phyloP scores from a whole-genome alignment of 1,284 basidiomycete genomes.

The Rhizoctonia solani region DNA sequence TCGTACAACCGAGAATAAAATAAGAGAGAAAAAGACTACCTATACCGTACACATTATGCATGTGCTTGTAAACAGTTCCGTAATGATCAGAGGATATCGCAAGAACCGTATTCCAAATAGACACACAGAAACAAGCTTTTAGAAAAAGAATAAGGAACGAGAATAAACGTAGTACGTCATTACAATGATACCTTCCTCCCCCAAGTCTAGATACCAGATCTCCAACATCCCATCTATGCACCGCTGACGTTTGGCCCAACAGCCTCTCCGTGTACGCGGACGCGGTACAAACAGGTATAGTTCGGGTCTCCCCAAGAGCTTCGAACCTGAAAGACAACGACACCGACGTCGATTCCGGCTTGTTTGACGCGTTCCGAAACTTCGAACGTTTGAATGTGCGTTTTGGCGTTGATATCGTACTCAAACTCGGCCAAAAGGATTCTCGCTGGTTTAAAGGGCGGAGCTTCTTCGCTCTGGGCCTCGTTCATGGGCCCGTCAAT shows the following conservation, averaged over 20 bases:
- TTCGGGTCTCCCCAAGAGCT: slow-evolving; percentile 86
- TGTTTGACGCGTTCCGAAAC: slow-evolving; percentile 67
- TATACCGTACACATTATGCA: slow-evolving; percentile 32
- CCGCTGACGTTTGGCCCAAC: slow-evolving; percentile 16
- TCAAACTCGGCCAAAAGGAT: slow-evolving; percentile 77
- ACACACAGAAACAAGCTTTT: slow-evolving; percentile 6
- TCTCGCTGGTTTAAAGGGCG: slow-evolving; percentile 36
- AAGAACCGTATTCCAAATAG: background rate
- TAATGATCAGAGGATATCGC: slow-evolving; percentile 7
- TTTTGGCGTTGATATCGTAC: slow-evolving; percentile 72
- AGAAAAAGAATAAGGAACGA: slow-evolving; percentile 31
- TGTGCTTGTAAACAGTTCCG: slow-evolving; percentile 16
- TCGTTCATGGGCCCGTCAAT: slow-evolving; percentile 38
- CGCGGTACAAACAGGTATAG: slow-evolving; percentile 89
- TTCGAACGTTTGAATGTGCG: slow-evolving; percentile 85
- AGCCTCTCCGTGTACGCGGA: slow-evolving; percentile 68
- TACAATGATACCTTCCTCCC: background rate
- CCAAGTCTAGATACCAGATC: background rate
- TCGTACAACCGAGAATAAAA: slow-evolving; percentile 26
- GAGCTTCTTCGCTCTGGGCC: slow-evolving; percentile 45
- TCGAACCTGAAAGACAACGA: slow-evolving; percentile 77
- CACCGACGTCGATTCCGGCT: slow-evolving; percentile 75
- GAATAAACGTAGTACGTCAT: slow-evolving; percentile 8
- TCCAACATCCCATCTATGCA: background rate
- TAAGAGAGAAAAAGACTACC: slow-evolving; percentile 12